These are phyloP conservation scores for Leptodontidium sp. DNA, from an alignment of 2,329 filamentous ascomycete species.

Conservation along the genomic window DNA sequence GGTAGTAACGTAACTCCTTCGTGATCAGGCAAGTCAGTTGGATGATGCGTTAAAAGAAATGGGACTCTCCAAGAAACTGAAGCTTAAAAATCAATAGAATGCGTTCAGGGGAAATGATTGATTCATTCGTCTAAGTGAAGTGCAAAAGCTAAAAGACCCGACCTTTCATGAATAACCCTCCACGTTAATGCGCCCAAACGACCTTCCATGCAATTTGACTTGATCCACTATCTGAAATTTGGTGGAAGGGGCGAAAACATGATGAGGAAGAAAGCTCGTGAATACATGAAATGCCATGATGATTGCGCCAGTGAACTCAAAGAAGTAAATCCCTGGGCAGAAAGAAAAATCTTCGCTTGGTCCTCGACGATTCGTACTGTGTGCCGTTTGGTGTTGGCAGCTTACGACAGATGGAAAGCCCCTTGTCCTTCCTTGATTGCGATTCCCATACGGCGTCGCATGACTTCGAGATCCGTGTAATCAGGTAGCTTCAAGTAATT, in stretches of 20 bases:
- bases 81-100: neutral
- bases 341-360: constrained; percentile 12
- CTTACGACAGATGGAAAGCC: constrained; percentile 91
- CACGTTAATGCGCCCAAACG: constrained; percentile 46
- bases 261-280: constrained; percentile 36
- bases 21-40: too few species aligned
- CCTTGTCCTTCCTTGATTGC: constrained; percentile 97
- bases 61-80: neutral
- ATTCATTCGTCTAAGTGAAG: constrained; percentile 19
- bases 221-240: constrained; percentile 29
- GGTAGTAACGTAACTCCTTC: too few species aligned
- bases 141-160: constrained; percentile 37
- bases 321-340: constrained; percentile 30
- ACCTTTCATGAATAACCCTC: constrained; percentile 34
- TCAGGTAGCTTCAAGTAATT: constrained; percentile 98
- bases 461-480: constrained; percentile 80
- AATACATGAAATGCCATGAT: constrained; percentile 43
- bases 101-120: constrained; percentile 6
- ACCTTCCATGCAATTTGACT: constrained; percentile 48
- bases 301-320: constrained; percentile 35
- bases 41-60: neutral
- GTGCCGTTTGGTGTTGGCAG: constrained; percentile 29
- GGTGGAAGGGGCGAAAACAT: constrained; percentile 23
- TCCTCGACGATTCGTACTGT: neutral
- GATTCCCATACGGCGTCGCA: constrained; percentile 80